phyloP scores from a whole-genome alignment of 1,139 yeast species.

The Candida pseudoviswanathii region DNA sequence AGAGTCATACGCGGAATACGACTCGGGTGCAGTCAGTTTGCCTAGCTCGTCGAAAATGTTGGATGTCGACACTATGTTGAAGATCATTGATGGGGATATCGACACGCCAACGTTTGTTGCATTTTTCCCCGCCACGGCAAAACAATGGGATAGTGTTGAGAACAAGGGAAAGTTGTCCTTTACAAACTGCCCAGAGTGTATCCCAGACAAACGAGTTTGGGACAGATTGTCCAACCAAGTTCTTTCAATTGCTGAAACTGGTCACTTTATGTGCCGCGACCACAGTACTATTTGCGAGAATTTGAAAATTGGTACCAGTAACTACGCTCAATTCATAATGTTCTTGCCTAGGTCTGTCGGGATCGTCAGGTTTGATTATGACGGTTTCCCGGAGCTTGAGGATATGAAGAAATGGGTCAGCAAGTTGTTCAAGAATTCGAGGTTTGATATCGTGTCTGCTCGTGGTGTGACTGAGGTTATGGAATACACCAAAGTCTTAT shows the following conservation, averaged over 20 bases:
- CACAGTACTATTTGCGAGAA: slow-evolving; percentile 52
- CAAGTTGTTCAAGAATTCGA: slow-evolving; percentile 37
- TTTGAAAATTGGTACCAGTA: slow-evolving; percentile 24
- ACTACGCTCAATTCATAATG: slow-evolving; percentile 35
- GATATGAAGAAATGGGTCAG: slow-evolving; percentile 36
- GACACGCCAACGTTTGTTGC: slow-evolving; percentile 56
- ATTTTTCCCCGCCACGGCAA: slow-evolving; percentile 60
- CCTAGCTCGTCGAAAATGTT: slow-evolving; percentile 40
- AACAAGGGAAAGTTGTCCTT: slow-evolving; percentile 38
- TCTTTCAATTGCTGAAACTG: slow-evolving; percentile 44
- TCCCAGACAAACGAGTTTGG: slow-evolving; percentile 58
- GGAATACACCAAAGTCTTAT: slow-evolving; percentile 38
- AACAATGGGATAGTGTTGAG: slow-evolving; percentile 43
- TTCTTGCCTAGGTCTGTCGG: slow-evolving; percentile 45
- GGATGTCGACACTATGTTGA: slow-evolving; percentile 36
- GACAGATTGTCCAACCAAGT: slow-evolving; percentile 54
- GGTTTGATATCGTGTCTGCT: slow-evolving; percentile 42
- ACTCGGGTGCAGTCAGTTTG: slow-evolving; percentile 36
- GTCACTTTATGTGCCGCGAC: slow-evolving; percentile 60
- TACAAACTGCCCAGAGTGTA: slow-evolving; percentile 49
- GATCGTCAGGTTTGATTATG: slow-evolving; percentile 36
- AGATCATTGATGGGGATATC: slow-evolving; percentile 49
- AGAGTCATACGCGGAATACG: slow-evolving; percentile 51
- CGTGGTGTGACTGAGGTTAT: slow-evolving; percentile 42
- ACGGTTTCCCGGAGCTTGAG: slow-evolving; percentile 26